Percentiles rank a stretch among this genome's conserved stretches.
Evolutionary conservation across 345 rosid genomes (phyloP).

Genomic region (Brassica carinata): DNA sequence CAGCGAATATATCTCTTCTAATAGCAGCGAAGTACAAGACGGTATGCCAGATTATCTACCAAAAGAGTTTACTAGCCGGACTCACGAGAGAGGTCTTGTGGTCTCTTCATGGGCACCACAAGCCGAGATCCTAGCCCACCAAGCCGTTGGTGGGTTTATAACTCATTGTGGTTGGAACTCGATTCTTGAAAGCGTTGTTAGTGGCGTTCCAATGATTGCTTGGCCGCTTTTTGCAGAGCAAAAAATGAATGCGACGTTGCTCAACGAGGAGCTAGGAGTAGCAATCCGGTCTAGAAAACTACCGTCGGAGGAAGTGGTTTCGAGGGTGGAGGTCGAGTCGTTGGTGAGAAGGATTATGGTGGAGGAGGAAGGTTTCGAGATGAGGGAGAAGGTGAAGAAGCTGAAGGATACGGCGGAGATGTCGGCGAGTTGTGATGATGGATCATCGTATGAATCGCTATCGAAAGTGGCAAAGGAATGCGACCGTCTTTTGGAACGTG

Average conservation of each 20-base stretch:
- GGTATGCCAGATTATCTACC: conserved; percentile 16
- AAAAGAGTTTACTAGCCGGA: conserved; percentile 18
- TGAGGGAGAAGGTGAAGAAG: conserved; percentile 46
- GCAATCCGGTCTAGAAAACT: conserved; percentile 20
- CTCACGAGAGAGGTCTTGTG: conserved; percentile 17
- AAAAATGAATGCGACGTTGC: conserved; percentile 32
- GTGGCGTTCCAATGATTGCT: conserved; percentile 54
- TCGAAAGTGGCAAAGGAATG: conserved; percentile 25
- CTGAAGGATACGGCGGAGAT: conserved; percentile 30
- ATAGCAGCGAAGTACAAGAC: neutral
- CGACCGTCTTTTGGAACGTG: conserved; percentile 3
- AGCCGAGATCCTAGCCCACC: conserved; percentile 51
- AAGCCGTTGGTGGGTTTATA: conserved; percentile 57
- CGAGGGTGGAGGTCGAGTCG: conserved; percentile 43
- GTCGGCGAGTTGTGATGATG: conserved; percentile 24
- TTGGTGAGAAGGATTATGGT: conserved; percentile 49
- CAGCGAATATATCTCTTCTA: conserved; percentile 8
- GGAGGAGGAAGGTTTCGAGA: conserved; percentile 44
- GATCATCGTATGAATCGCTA: conserved; percentile 16
- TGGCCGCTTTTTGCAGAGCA: conserved; percentile 50
- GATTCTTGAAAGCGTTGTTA: conserved; percentile 48
- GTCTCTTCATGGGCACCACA: conserved; percentile 70
- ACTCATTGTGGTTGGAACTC: conserved; percentile 95
- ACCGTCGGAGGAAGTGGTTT: conserved; percentile 19
- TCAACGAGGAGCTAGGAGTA: conserved; percentile 57